A percentile compares a stretch with the other conserved stretches of the same genome.
Evolutionary conservation across 1,284 basidiomycete genomes (phyloP).

Genomic region (Apiotrichum montevideense): DNA sequence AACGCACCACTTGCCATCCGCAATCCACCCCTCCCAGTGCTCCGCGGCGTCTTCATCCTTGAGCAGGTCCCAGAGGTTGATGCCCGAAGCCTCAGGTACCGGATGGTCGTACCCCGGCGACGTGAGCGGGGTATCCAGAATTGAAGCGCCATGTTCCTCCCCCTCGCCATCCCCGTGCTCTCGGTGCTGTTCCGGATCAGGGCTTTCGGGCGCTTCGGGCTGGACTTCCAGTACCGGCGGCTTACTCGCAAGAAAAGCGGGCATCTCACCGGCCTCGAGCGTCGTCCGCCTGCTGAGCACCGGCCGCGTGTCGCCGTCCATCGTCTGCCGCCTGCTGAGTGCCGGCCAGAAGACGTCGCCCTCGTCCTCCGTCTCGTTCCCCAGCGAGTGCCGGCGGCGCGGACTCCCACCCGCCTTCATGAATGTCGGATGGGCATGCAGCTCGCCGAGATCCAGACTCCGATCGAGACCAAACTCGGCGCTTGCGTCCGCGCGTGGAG

Average conservation of each 20-base stretch:
- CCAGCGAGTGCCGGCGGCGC: background rate
- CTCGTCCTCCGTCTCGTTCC: background rate
- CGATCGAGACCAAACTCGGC: constrained; percentile 8
- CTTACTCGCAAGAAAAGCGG: background rate
- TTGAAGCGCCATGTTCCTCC: background rate
- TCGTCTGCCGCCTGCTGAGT: constrained; percentile 9
- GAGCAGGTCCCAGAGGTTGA: constrained; percentile 25
- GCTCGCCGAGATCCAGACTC: constrained; percentile 1
- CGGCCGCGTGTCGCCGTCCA: background rate
- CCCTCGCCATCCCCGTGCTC: background rate
- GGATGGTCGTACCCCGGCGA: background rate
- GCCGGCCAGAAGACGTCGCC: constrained; percentile 16
- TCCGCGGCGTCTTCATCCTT: constrained; percentile 43
- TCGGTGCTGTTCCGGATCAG: background rate
- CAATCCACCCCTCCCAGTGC: constrained; percentile 43
- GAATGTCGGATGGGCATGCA: background rate
- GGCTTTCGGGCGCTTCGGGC: background rate
- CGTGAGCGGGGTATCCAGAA: background rate
- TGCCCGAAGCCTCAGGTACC: background rate
- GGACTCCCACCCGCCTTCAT: background rate
- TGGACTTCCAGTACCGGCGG: background rate
- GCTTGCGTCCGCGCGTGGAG: constrained; percentile 22
- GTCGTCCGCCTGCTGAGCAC: background rate
- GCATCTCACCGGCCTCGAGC: background rate
- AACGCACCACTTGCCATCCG: constrained; percentile 45